Conservation (phyloP, 352 stramenopile species). For the Pythium rhizo-oryzae region DNA sequence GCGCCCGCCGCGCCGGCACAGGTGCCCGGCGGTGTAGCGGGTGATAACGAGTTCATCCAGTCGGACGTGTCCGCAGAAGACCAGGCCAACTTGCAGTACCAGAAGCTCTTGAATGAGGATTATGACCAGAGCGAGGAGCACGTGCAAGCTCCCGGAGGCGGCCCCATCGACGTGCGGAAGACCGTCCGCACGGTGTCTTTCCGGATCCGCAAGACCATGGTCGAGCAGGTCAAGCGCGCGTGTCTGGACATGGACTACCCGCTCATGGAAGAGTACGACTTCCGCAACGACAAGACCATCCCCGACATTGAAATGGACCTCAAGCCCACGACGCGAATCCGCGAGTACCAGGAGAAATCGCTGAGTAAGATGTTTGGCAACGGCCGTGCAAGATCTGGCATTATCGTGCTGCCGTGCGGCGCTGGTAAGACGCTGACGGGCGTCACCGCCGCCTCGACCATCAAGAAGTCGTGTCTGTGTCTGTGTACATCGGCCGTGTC, state of each 20-base stretch:
- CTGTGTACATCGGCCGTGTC: slow-evolving; percentile 98
- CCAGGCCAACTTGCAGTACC: slow-evolving; percentile 85
- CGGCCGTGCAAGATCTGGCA: slow-evolving; percentile 96
- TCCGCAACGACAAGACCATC: slow-evolving; percentile 91
- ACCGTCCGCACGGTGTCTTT: slow-evolving; percentile 85
- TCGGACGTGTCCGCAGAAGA: slow-evolving; percentile 83
- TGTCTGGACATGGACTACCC: slow-evolving; percentile 97
- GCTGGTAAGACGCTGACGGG: slow-evolving; percentile 89
- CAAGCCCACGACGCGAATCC: slow-evolving; percentile 93
- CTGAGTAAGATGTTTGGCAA: slow-evolving; percentile 99
- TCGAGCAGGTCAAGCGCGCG: slow-evolving; percentile 95
- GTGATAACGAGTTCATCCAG: slow-evolving; percentile 76
- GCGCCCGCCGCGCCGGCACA: slow-evolving; percentile 8
- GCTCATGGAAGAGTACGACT: slow-evolving; percentile 99
- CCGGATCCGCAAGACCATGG: slow-evolving; percentile 85
- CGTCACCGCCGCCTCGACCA: slow-evolving; percentile 95
- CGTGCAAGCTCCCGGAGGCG: slow-evolving; percentile 32
- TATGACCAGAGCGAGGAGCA: slow-evolving; percentile 81
- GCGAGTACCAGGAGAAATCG: slow-evolving; percentile 98
- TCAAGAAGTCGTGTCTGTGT: slow-evolving; percentile 98
- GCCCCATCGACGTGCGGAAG: slow-evolving; percentile 42
- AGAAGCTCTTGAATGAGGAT: slow-evolving; percentile 87
- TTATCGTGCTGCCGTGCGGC: slow-evolving; percentile 99
- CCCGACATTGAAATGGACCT: slow-evolving; percentile 87
- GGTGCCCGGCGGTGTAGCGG: slow-evolving; percentile 15